phyloP scores from a whole-genome alignment of 2,329 filamentous ascomycete genomes.

The Fusarium sp. region DNA sequence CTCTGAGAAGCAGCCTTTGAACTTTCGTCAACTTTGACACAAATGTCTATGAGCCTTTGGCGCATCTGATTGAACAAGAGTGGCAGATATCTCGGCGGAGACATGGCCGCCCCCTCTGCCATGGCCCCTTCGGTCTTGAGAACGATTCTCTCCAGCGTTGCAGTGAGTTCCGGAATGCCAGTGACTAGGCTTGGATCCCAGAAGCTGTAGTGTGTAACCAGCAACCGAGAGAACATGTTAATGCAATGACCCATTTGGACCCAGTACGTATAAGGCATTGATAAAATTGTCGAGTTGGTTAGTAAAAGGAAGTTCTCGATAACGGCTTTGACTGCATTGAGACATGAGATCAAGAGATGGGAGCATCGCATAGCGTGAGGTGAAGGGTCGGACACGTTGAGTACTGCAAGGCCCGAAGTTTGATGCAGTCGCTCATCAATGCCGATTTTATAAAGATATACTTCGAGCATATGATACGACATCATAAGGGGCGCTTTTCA shows the following conservation, averaged over 20 bases:
- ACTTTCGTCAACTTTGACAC: slow-evolving; percentile 6
- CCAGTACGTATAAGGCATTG: slow-evolving; percentile 24
- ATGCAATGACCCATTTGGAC: slow-evolving; percentile 25
- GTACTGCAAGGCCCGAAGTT: neutral
- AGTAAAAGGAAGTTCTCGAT: slow-evolving; percentile 1
- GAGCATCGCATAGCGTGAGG: neutral
- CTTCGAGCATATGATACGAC: slow-evolving; percentile 15
- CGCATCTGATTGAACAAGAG: slow-evolving; percentile 5
- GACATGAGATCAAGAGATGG: slow-evolving; percentile 16
- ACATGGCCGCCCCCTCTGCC: slow-evolving; percentile 9
- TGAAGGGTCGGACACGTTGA: neutral
- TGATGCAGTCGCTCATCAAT: slow-evolving; percentile 17
- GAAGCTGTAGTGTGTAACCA: slow-evolving; percentile 17
- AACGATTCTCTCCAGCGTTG: neutral
- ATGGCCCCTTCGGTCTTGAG: slow-evolving; percentile 12
- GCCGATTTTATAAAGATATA: slow-evolving; percentile 18
- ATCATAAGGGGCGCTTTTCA: neutral
- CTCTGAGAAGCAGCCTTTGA: neutral
- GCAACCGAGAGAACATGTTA: slow-evolving; percentile 19
- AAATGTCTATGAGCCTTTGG: slow-evolving; percentile 8
- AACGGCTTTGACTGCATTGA: slow-evolving; percentile 25
- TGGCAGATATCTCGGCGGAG: slow-evolving; percentile 5
- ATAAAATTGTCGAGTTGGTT: neutral
- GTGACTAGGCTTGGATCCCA: slow-evolving; percentile 19
- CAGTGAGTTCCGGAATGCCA: slow-evolving; percentile 11